phyloP scores from a whole-genome alignment of 108 stramenopile species.

The Conticribra guillardii region DNA sequence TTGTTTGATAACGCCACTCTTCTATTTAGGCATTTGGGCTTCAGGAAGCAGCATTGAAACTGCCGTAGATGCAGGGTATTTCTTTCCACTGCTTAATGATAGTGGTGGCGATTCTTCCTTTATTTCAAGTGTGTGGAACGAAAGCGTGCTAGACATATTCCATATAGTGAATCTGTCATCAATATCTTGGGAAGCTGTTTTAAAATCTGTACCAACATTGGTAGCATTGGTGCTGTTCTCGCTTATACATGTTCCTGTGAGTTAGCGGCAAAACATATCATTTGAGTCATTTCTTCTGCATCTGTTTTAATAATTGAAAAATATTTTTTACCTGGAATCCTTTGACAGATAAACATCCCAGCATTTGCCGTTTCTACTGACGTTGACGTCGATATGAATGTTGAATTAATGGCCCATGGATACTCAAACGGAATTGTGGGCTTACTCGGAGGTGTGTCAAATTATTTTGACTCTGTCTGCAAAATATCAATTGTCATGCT shows the following conservation, averaged over 20 bases:
- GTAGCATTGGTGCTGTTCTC: constrained; percentile 68
- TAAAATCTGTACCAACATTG: constrained; percentile 64
- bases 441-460: constrained; percentile 45
- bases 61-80: constrained; percentile 56
- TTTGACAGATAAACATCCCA: constrained; percentile 77
- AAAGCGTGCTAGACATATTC: constrained; percentile 50
- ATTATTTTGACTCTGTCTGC: neutral
- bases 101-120: constrained; percentile 17
- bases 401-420: constrained; percentile 82
- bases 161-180: constrained; percentile 34
- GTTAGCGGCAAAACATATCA: neutral
- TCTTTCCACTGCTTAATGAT: constrained; percentile 62
- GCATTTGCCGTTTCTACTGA: constrained; percentile 76
- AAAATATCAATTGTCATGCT: neutral
- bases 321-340: neutral
- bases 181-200: constrained; percentile 67
- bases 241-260: constrained; percentile 74
- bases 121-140: constrained; percentile 22
- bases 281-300: neutral
- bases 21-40: constrained; percentile 55
- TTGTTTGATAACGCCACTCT: constrained; percentile 76
- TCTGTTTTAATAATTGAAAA: neutral
- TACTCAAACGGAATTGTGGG: constrained; percentile 69
- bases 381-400: constrained; percentile 79
- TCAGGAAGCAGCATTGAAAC: constrained; percentile 31